Base-by-base conservation (phyloP, 441 rosid genomes). In the Metrosideros polymorpha region DNA sequence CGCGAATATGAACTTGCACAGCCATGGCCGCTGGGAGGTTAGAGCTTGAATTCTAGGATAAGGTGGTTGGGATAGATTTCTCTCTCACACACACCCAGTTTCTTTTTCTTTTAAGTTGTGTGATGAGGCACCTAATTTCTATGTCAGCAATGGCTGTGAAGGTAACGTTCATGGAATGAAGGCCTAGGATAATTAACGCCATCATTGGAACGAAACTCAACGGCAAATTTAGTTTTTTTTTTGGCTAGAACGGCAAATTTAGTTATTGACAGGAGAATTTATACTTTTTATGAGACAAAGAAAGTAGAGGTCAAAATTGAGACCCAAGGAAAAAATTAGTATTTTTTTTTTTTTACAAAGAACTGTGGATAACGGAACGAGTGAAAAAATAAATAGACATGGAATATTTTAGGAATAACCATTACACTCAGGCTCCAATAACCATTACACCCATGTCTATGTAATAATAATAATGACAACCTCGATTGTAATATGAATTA, bases 111-210 rank as follows among this genome's bases (percentile, higher is more conserved):
- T 17, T 4, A 30, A 61, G 18, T 0, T 17, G 24, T 61, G 2
- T 2, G 9, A 17, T 0, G 12, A 7, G 42, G 24, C 12, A 0
- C 9, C 9, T 22, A 53, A 53, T 53, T 30, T 61, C 12, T 6
- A 61, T 17, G 24, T 4, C 0, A 15, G 6, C 0, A 30, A 2
- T 2, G 0, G 0, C 12, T 4, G 6, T 14, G 9, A 29, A 29
- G 1, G 0, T 59, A 59, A 59, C 29, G 17, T 13, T 7, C 2
- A 6, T 6, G 9, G 6, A 8, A 0, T 29, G 19, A n/a, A 59
- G 19, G 6, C 3, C 5, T 59, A 3, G 9, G 15, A 17, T n/a
- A 57, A 57, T 57, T 15, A 3, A 57, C 1, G 0, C 6, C 3
- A 6, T 12, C 1, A 14, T 0, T 59, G 3, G 10, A 59, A 0